phyloP scores from a whole-genome alignment of 2,329 filamentous ascomycete species.

The Tympanopsis confertula region DNA sequence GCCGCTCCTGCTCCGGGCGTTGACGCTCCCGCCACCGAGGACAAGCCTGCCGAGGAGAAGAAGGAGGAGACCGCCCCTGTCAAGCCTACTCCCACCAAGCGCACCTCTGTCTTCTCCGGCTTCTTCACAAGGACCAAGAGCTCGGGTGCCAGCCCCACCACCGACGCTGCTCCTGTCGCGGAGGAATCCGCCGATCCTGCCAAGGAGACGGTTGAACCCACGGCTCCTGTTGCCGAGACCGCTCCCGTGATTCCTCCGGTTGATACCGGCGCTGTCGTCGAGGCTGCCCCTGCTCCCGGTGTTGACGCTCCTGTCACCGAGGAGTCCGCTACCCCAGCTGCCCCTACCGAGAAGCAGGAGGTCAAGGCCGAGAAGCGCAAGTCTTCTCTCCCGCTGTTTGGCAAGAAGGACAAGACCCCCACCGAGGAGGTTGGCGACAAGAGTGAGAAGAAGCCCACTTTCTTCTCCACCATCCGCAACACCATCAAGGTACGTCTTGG shows the following conservation, averaged over 20 bases:
- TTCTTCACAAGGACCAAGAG: too few relatives aligned
- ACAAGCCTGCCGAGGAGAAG: slow-evolving; percentile 6
- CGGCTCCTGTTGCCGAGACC: not conserved
- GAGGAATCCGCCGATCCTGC: not conserved
- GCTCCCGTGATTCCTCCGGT: not conserved
- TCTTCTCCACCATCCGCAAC: not conserved
- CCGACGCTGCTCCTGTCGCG: not conserved
- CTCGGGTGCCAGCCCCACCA: too few relatives aligned
- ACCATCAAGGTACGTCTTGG: not conserved
- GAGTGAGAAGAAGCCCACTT: not conserved
- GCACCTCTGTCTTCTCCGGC: not conserved
- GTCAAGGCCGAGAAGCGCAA: not conserved
- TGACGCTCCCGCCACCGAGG: not conserved
- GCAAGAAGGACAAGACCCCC: not conserved
- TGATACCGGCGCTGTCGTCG: not conserved
- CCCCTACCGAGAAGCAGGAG: not conserved
- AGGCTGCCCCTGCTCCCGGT: not conserved
- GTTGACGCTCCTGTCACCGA: not conserved
- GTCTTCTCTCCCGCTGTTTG: not conserved
- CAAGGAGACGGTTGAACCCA: slow-evolving; percentile 1
- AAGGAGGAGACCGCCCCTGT: slow-evolving; percentile 4
- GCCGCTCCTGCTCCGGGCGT: not conserved
- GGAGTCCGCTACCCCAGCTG: not conserved
- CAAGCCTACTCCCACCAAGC: not conserved
- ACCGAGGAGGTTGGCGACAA: not conserved